Evolutionary conservation across 306 rosid genomes (phyloP), one percentile per base, ranked within the genome.

Genomic region (Canavalia ensiformis): DNA sequence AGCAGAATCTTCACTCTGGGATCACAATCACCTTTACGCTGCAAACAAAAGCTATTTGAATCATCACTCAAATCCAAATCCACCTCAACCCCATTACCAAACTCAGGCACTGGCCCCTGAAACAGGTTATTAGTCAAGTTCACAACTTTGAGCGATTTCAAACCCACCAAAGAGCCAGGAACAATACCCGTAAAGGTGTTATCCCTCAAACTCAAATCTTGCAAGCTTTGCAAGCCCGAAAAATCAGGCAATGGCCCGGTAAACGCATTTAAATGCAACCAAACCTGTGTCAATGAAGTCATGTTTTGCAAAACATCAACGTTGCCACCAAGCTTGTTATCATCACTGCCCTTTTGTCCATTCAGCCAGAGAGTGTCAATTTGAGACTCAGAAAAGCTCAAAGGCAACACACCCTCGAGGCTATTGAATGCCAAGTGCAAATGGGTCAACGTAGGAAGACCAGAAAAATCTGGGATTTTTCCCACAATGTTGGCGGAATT

Each of bases 301-400:
- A 94, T 92, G 74, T 92, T 92, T 81, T 82, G 86, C 44, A 94
- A 41, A 74, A 92, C 89, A 42, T 67, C 89, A 51, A 90, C 78
- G 18, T 10, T 11, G 29, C 98, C 97, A 72, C 76, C 81, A 58
- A 92, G 94, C 88, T 80, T 89, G 6, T 46, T 80, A 0, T 30
- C 78, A 68, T 30, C 58, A 52, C 1, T 28, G 4, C 97, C 84
- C 25, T 65, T 65, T 30, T 94, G 98, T 50, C 98, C 98, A 81
- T 94, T 94, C 66, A 94, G 70, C 98, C 97, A 94, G 66, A 94
- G 62, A 65, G 94, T 86, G 87, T 84, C 86, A 78, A 94, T 74
- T 56, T 87, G 88, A 2, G 90, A 87, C 5, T 87, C 82, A 1
- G 90, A 62, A 56, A 92, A 87, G 73, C 84, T 75, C 59, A 12